Conservation (phyloP, 805 yeast species). For the Lipomyces japonicus region DNA sequence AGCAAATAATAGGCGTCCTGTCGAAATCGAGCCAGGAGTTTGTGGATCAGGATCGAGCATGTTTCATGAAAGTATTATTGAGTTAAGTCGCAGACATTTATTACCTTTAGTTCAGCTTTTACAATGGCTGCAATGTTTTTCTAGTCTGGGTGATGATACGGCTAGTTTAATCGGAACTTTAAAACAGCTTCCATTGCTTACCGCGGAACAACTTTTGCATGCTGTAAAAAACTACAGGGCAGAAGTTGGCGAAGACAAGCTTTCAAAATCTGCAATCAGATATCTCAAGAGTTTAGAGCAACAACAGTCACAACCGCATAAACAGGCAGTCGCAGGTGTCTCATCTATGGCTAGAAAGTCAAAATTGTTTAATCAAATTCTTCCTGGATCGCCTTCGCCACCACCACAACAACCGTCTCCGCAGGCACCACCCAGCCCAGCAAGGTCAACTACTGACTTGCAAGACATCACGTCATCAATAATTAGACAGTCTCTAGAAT, state of each 20-base stretch:
- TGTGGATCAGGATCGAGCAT: constrained; percentile 18
- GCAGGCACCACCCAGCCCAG: not conserved
- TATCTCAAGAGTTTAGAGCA: constrained; percentile 41
- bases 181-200: constrained; percentile 61
- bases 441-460: not conserved
- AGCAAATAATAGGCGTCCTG: constrained; percentile 54
- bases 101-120: constrained; percentile 72
- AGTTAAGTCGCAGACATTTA: constrained; percentile 63
- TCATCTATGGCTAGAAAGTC: constrained; percentile 3
- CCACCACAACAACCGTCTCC: not conserved
- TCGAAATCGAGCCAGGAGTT: constrained; percentile 31
- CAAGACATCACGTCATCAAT: not conserved
- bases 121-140: constrained; percentile 87
- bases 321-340: not conserved
- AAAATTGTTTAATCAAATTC: constrained; percentile 19
- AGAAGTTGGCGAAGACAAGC: constrained; percentile 73
- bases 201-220: constrained; percentile 66
- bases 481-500: too few relatives aligned
- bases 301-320: constrained; percentile 13
- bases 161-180: constrained; percentile 41
- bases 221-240: constrained; percentile 73
- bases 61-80: constrained; percentile 32
- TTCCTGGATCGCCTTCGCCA: constrained; percentile 7
- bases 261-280: constrained; percentile 52
- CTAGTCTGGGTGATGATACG: constrained; percentile 56